Conservation (phyloP, 108 stramenopile species). For the Fragilariopsis cylindrus region DNA sequence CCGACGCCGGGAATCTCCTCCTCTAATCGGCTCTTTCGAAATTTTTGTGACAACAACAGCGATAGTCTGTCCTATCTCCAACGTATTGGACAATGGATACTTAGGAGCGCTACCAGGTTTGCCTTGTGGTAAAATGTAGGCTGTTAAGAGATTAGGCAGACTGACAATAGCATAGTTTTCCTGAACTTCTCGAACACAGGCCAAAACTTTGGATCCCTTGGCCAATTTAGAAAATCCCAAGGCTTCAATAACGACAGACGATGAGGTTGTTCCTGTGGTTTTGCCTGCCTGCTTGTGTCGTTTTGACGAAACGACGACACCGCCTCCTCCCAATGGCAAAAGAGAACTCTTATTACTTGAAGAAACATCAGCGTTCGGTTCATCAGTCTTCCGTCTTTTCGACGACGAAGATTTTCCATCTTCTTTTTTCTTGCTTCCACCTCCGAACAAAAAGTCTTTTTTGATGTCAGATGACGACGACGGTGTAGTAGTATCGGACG, state of each 20-base stretch:
- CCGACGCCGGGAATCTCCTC: constrained; percentile 43
- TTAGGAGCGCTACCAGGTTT: background rate
- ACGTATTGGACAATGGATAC: constrained; percentile 14
- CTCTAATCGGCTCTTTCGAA: constrained; percentile 43
- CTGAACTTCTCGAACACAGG: constrained; percentile 62
- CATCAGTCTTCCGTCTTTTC: constrained; percentile 20
- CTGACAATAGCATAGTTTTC: constrained; percentile 66
- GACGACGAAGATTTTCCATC: constrained; percentile 14
- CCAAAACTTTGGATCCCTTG: constrained; percentile 69
- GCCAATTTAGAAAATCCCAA: constrained; percentile 64
- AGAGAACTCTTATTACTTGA: constrained; percentile 26
- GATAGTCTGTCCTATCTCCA: constrained; percentile 58
- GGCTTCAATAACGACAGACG: constrained; percentile 62
- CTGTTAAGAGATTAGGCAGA: constrained; percentile 76
- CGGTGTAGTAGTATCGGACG: background rate
- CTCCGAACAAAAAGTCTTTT: constrained; percentile 44
- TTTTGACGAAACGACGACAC: constrained; percentile 52
- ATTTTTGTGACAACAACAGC: constrained; percentile 63
- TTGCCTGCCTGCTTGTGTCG: constrained; percentile 2
- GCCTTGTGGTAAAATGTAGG: constrained; percentile 58
- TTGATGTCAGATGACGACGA: background rate
- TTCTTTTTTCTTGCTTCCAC: constrained; percentile 8
- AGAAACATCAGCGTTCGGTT: background rate
- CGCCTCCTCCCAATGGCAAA: constrained; percentile 79
- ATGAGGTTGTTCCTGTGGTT: constrained; percentile 17